Conservation (phyloP, 2,329 filamentous ascomycete species). For the Calonectria pseudoreteaudii region DNA sequence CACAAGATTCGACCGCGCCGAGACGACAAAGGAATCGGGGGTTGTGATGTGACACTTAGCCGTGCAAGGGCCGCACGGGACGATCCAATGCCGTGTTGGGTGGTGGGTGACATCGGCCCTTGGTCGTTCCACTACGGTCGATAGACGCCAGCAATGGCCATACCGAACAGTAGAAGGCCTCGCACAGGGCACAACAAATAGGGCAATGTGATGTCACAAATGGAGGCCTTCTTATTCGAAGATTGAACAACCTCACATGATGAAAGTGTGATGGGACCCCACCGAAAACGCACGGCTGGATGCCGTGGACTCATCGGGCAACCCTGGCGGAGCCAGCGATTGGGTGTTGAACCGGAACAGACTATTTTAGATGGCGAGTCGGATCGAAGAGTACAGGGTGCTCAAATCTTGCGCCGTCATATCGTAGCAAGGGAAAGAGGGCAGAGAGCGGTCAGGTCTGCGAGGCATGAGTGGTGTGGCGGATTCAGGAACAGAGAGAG, state of each 20-base stretch:
- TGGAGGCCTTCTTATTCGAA: constrained; percentile 16
- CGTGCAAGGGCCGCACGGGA: constrained; percentile 9
- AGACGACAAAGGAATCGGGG: constrained; percentile 5
- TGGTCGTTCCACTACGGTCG: constrained; percentile 19
- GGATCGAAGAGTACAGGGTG: not conserved
- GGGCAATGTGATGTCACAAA: constrained; percentile 22
- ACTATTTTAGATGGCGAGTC: constrained; percentile 6
- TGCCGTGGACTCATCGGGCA: constrained; percentile 5
- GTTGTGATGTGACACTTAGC: constrained; percentile 11
- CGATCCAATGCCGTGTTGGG: constrained; percentile 16
- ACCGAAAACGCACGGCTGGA: constrained; percentile 11
- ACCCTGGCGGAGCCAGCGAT: constrained; percentile 4
- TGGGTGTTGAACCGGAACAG: constrained; percentile 3
- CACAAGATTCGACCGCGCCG: not conserved
- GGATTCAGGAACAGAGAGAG: constrained; percentile 20
- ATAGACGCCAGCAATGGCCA: constrained; percentile 23
- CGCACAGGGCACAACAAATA: not conserved
- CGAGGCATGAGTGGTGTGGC: constrained; percentile 8
- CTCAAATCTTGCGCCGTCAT: not conserved
- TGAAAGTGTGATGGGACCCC: constrained; percentile 14
- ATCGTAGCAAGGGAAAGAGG: not conserved
- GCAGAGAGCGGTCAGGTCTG: not conserved
- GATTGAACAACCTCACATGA: constrained; percentile 18
- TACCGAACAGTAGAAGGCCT: constrained; percentile 12
- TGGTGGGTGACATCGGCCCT: constrained; percentile 10